Percentiles rank a stretch among this genome's conserved stretches.
phyloP scores from a whole-genome alignment of 129 eudicot species.

The Ambrosia artemisiifolia region DNA sequence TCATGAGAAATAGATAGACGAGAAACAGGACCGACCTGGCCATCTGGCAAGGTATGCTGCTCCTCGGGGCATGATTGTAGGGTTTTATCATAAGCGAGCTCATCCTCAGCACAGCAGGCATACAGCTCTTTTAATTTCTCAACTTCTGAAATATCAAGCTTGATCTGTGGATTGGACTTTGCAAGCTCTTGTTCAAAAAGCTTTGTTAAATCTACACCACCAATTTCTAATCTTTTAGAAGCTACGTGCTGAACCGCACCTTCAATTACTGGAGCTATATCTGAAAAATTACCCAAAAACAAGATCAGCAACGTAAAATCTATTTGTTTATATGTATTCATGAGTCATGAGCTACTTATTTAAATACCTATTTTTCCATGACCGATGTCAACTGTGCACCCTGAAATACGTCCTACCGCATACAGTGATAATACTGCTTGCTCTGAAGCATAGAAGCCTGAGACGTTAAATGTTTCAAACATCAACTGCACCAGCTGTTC shows the following conservation, averaged over 20 bases:
- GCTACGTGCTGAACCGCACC: constrained; percentile 99
- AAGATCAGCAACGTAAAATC: not conserved
- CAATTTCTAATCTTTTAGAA: constrained; percentile 82
- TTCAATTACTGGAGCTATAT: constrained; percentile 98
- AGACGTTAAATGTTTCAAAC: constrained; percentile 92
- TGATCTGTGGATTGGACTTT: constrained; percentile 67
- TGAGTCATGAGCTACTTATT: not conserved
- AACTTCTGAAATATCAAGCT: constrained; percentile 56
- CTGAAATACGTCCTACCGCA: constrained; percentile 99
- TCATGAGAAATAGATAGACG: not conserved
- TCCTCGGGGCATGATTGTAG: constrained; percentile 65
- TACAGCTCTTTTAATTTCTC: constrained; percentile 81
- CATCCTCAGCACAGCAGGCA: constrained; percentile 91
- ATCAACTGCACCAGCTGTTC: constrained; percentile 94
- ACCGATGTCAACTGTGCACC: constrained; percentile 93
- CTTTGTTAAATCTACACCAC: constrained; percentile 81
- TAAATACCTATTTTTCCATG: constrained; percentile 84
- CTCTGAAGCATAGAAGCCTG: constrained; percentile 95
- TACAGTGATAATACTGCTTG: constrained; percentile 93
- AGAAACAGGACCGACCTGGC: constrained; percentile 59
- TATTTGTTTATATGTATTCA: not conserved
- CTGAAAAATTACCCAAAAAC: constrained; percentile 31
- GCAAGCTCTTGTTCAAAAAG: constrained; percentile 72
- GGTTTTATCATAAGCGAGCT: constrained; percentile 62
- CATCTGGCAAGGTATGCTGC: constrained; percentile 92